Evolutionary conservation across 2,329 filamentous ascomycete species (phyloP), one percentile per base, ranked within the genome.

Genomic region (Aspergillus clavatus): DNA sequence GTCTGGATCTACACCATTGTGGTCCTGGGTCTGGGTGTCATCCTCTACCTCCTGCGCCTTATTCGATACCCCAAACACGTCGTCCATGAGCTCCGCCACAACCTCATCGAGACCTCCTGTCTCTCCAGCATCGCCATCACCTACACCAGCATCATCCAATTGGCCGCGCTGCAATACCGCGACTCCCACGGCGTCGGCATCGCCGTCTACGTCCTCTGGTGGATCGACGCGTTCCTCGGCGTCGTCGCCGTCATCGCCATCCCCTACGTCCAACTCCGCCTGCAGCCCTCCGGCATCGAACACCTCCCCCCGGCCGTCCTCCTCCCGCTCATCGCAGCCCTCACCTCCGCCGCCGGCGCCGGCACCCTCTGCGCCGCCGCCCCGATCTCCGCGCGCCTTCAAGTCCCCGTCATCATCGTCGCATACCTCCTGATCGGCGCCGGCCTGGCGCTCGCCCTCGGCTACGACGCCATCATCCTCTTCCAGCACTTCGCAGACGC

Each of bases 121-220:
- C 61, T 72, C 5, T 52, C 66, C 19, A 69, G 66, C 53, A 62
- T 70, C 42, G 53, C 57, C 21, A 69, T 72, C 45, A 57, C 66
- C 1, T 67, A 61, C 42, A 62, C 60, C 5, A 56, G 59, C 3
- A 64, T 69, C 38, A 57, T 61, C 23, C 51, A 68, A 11, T 59
- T 67, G 46, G 82, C 94, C 59, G 84, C 57, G 2, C 58, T 67
- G 4, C 38, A 57, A 26, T 59, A 63, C 42, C 65, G 60, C 49
- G 54, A 57, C 14, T 39, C 43, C 29, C 29, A 33, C 26, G 14
- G 29, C 10, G 51, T 54, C 8, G 60, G 61, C 3, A 29, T 68
- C 7, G 52, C 58, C 18, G 56, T 62, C 4, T 68, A 63, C 46
- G 52, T 70, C 12, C 59, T 73, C 21, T 73, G 70, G 70, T 73